A percentile compares a stretch with the other conserved stretches of the same genome.
These are phyloP conservation scores for Collybia nuda DNA, from an alignment of 768 basidiomycete genomes.

Conservation along the genomic window DNA sequence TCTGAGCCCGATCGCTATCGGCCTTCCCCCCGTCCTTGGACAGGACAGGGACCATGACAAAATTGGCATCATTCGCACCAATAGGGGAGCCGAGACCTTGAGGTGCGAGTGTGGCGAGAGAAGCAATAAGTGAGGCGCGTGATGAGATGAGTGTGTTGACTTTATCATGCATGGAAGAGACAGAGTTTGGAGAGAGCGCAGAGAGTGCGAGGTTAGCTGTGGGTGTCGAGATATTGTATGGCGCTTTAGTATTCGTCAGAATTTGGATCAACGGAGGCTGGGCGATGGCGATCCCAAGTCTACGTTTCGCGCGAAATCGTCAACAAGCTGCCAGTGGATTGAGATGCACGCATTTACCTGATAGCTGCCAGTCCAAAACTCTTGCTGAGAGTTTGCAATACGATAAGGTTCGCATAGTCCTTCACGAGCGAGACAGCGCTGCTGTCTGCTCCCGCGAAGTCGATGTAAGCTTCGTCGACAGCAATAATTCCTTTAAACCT, in stretches of 20 bases:
- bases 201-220: conserved; percentile 80
- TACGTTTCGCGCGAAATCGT: conserved; percentile 24
- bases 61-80: conserved; percentile 89
- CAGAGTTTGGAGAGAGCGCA: conserved; percentile 68
- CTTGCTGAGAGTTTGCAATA: conserved; percentile 97
- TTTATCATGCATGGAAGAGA: conserved; percentile 66
- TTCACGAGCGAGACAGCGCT: conserved; percentile 73
- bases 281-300: conserved; percentile 87
- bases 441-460: conserved; percentile 67
- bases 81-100: conserved; percentile 67
- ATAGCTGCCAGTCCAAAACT: conserved; percentile 96
- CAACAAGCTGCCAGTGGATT: not conserved
- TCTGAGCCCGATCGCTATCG: conserved; percentile 60
- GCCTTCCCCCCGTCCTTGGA: conserved; percentile 39
- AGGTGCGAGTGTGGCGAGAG: conserved; percentile 44
- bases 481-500: conserved; percentile 89
- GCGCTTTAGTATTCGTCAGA: conserved; percentile 93
- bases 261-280: conserved; percentile 90
- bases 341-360: conserved; percentile 50
- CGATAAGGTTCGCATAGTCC: conserved; percentile 85
- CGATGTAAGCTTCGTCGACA: conserved; percentile 97
- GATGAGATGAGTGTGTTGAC: conserved; percentile 54
- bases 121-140: conserved; percentile 53
- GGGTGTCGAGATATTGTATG: conserved; percentile 93
- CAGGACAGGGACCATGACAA: conserved; percentile 79